Evolutionary conservation across 345 rosid genomes (phyloP).

Genomic region (Sonneratia alba): DNA sequence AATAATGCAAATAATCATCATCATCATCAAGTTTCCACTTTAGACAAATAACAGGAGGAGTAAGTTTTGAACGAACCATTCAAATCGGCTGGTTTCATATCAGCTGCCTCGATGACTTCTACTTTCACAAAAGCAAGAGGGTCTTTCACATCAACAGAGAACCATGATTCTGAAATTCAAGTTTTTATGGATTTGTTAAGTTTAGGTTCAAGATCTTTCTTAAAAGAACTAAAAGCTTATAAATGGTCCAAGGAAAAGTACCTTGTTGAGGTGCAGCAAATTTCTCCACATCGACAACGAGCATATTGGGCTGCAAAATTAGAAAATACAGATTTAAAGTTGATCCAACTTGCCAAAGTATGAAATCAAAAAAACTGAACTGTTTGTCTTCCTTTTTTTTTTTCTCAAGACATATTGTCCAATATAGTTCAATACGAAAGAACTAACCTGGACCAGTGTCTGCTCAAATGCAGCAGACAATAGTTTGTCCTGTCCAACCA

Average conservation of each 20-base stretch:
- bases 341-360: not conserved
- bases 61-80: constrained; percentile 44
- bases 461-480: constrained; percentile 83
- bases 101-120: constrained; percentile 78
- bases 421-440: not conserved
- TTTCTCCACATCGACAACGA: constrained; percentile 87
- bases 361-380: not conserved
- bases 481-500: constrained; percentile 67
- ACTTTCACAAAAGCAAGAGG: constrained; percentile 63
- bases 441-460: constrained; percentile 59
- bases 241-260: constrained; percentile 10
- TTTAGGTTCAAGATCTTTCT: not conserved
- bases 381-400: not conserved
- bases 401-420: not conserved
- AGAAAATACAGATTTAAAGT: not conserved
- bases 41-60: not conserved
- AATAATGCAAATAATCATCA: not conserved
- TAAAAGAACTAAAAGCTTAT: not conserved
- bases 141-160: constrained; percentile 71
- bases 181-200: not conserved
- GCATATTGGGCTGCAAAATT: constrained; percentile 83
- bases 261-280: constrained; percentile 54
- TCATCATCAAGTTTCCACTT: not conserved
- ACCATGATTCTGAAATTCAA: constrained; percentile 55
- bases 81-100: constrained; percentile 72